These are phyloP conservation scores for Chlorella vulgaris DNA, from an alignment of 139 green algal species.

Conservation along the genomic window DNA sequence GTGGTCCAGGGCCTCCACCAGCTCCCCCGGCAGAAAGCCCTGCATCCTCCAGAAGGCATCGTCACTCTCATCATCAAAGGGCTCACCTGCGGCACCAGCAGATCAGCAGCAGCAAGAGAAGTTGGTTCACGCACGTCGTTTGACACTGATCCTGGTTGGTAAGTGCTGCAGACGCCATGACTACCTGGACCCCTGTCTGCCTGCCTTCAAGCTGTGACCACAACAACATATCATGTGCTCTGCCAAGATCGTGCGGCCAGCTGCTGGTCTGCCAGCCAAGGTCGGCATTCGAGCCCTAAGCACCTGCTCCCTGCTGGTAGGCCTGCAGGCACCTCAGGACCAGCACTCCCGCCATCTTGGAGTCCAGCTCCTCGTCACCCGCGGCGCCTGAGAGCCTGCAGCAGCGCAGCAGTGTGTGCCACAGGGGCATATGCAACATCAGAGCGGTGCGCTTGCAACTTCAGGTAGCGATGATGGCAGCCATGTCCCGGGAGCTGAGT, in stretches of 20 bases:
- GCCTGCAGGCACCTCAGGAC: conserved; percentile 18
- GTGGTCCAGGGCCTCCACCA: conserved; percentile 35
- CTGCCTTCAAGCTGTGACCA: not conserved
- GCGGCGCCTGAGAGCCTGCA: not conserved
- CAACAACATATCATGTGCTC: not conserved
- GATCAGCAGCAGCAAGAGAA: not conserved
- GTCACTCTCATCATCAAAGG: conserved; percentile 30
- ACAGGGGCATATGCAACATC: no score
- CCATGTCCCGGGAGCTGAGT: no score
- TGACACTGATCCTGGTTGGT: no score
- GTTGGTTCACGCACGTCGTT: no score
- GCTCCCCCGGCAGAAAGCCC: conserved; percentile 17
- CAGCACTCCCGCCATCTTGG: conserved; percentile 14
- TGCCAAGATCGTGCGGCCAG: no score
- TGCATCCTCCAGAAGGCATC: conserved; percentile 29
- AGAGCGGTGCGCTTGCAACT: no score
- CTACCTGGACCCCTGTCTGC: no score
- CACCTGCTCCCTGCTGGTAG: conserved; percentile 18
- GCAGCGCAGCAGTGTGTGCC: not conserved
- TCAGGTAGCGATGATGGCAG: no score
- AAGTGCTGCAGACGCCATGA: no score
- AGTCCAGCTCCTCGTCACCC: not conserved
- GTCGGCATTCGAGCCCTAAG: no score
- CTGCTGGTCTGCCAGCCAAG: not conserved
- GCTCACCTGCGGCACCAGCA: conserved; percentile 10